phyloP scores from a whole-genome alignment of 148 eudicot genomes.

The Persicaria maculosa region DNA sequence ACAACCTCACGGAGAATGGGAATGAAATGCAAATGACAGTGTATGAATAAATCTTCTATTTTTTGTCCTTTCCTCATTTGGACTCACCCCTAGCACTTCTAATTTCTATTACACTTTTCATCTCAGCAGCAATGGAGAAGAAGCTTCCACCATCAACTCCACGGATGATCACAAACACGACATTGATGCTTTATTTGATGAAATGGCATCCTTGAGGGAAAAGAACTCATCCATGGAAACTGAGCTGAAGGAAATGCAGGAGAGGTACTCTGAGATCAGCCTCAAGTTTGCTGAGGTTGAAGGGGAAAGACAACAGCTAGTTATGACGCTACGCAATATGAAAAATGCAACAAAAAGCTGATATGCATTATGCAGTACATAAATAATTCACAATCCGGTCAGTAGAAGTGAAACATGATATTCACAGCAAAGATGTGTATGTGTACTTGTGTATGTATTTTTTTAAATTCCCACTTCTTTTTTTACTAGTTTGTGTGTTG shows the following conservation, averaged over 20 bases:
- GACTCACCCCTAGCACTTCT: not conserved
- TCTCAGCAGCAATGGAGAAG: not conserved
- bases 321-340: constrained; percentile 66
- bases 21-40: not conserved
- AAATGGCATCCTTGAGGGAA: constrained; percentile 55
- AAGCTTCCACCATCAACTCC: not conserved
- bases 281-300: constrained; percentile 98
- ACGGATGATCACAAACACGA: not conserved
- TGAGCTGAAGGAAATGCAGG: constrained; percentile 85
- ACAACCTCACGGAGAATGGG: not conserved
- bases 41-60: not conserved
- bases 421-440: not conserved
- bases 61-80: not conserved
- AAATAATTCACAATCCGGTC: not conserved
- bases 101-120: not conserved
- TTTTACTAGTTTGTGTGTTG: not conserved
- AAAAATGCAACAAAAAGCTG: constrained; percentile 56
- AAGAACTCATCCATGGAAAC: constrained; percentile 65
- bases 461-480: not conserved
- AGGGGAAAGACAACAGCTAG: constrained; percentile 89
- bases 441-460: not conserved
- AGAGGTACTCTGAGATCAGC: constrained; percentile 84
- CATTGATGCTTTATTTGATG: constrained; percentile 20
- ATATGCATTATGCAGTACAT: not conserved
- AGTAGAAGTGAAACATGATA: not conserved